Conservation (phyloP, 306 rosid genomes). For the Macrotyloma uniflorum region DNA sequence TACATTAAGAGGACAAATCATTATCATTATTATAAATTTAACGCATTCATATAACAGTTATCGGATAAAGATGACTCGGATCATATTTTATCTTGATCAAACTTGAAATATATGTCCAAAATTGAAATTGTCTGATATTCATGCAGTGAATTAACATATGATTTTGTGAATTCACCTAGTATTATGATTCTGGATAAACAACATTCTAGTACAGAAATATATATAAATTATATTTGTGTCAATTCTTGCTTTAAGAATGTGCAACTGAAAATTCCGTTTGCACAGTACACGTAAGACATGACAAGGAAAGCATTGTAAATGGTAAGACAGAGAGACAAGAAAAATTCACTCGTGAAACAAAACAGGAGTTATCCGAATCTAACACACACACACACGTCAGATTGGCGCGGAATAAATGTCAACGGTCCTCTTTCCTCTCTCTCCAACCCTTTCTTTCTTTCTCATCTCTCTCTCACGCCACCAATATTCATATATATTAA, state of each 20-base stretch:
- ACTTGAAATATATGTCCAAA: no score
- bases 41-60: not conserved
- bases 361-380: conserved; percentile 39
- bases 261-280: not conserved
- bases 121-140: no score
- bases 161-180: no score
- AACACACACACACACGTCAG: conserved; percentile 53
- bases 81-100: no score
- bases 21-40: no score
- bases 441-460: not conserved
- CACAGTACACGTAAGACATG: not conserved
- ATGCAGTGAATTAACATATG: no score
- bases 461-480: not conserved
- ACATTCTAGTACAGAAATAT: no score
- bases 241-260: not conserved
- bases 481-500: not conserved
- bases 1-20: no score
- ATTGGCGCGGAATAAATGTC: conserved; percentile 52
- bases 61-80: not conserved
- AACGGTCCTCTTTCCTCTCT: conserved; percentile 37
- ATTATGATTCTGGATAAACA: no score
- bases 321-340: not conserved
- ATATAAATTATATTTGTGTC: not conserved
- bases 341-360: not conserved
- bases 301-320: not conserved